Percentiles rank a stretch among this genome's conserved stretches.
Evolutionary conservation across 139 green algal genomes (phyloP).

Genomic region (Chlorokybus atmophyticus): DNA sequence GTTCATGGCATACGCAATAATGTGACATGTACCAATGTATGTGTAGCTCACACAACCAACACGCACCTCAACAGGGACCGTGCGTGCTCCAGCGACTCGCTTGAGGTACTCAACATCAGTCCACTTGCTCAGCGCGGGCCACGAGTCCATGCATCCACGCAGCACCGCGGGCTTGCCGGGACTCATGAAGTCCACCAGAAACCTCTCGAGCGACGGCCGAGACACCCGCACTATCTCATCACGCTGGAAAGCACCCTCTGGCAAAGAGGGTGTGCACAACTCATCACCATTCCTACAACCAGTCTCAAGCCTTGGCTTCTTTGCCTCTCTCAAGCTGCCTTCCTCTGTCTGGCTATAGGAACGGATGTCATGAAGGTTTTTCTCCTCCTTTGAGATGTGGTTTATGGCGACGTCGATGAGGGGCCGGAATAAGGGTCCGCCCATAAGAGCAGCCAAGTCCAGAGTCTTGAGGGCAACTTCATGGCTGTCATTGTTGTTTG

Average conservation of each 20-base stretch:
- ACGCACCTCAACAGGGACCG: slow-evolving; percentile 69
- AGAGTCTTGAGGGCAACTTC: no score
- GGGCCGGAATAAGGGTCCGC: slow-evolving; percentile 40
- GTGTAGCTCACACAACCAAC: neutral
- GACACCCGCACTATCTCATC: no score
- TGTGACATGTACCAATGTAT: neutral
- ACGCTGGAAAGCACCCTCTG: no score
- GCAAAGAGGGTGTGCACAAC: no score
- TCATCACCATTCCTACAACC: no score
- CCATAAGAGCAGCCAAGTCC: slow-evolving; percentile 72
- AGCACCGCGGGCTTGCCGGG: slow-evolving; percentile 12
- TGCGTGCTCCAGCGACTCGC: slow-evolving; percentile 53
- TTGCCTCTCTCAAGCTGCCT: no score
- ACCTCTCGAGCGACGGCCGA: slow-evolving; percentile 12
- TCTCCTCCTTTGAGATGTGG: no score
- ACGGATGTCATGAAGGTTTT: no score
- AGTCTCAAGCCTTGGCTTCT: no score
- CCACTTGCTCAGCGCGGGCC: slow-evolving; percentile 68
- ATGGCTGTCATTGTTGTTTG: no score
- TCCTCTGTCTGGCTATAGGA: no score
- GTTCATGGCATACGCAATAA: neutral
- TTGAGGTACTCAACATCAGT: slow-evolving; percentile 46
- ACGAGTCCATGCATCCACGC: slow-evolving; percentile 45
- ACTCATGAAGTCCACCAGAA: slow-evolving; percentile 11
- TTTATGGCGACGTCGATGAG: slow-evolving; percentile 30